These are phyloP conservation scores for Cercis canadensis DNA, from an alignment of 306 rosid species.

Conservation along the genomic window DNA sequence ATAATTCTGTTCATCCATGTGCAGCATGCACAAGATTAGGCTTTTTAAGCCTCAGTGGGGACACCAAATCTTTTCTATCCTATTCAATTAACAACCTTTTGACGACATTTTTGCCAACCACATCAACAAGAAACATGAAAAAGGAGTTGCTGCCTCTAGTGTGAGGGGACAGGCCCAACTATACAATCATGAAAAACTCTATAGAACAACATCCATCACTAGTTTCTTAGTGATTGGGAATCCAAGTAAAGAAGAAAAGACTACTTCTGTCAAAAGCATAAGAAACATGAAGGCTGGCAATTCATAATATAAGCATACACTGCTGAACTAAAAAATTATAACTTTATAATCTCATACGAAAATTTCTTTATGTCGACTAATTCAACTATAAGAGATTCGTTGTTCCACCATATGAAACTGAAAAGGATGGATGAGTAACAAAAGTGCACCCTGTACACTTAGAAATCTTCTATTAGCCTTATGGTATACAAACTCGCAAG, in stretches of 20 bases:
- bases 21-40: slow-evolving; percentile 41
- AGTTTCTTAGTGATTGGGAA: slow-evolving; percentile 37
- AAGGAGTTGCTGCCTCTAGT: slow-evolving; percentile 42
- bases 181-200: slow-evolving; percentile 37
- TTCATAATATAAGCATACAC: background rate
- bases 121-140: too few species aligned
- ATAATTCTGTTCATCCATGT: slow-evolving; percentile 14
- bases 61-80: slow-evolving; percentile 46
- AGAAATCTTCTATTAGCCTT: slow-evolving; percentile 26
- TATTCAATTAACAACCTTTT: slow-evolving; percentile 26
- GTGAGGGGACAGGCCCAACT: slow-evolving; percentile 40
- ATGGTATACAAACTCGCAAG: slow-evolving; percentile 64
- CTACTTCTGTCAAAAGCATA: slow-evolving; percentile 26
- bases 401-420: too few species aligned
- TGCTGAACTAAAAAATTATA: background rate
- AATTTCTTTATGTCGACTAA: too few species aligned
- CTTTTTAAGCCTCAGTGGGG: slow-evolving; percentile 41
- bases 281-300: background rate
- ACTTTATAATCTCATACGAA: too few species aligned
- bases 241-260: slow-evolving; percentile 10
- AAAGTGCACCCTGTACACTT: background rate
- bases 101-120: slow-evolving; percentile 52
- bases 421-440: slow-evolving; percentile 21
- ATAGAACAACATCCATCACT: slow-evolving; percentile 35
- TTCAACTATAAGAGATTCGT: too few species aligned